A percentile compares a stretch with the other conserved stretches of the same genome.
Evolutionary conservation across 257 asterid species (phyloP).

Genomic region (Ilex aquifolium): DNA sequence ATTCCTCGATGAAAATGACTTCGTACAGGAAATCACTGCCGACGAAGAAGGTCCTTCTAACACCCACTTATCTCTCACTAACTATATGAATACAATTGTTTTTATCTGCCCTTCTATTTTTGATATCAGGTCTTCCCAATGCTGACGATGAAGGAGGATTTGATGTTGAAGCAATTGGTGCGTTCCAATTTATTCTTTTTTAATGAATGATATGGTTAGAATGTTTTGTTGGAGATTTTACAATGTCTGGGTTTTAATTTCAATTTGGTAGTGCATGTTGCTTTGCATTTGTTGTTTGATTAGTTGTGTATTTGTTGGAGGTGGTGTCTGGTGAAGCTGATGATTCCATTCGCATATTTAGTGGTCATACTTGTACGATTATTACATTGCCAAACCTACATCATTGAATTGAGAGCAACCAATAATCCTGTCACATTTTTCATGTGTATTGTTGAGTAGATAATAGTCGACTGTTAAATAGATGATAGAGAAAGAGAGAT

Average conservation of each 20-base stretch:
- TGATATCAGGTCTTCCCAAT: slow-evolving; percentile 64
- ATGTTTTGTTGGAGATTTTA: not conserved
- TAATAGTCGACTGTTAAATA: too few relatives aligned
- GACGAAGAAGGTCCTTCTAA: not conserved
- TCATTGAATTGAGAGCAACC: too few relatives aligned
- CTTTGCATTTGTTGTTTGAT: not conserved
- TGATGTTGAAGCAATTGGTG: slow-evolving; percentile 42
- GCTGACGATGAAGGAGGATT: slow-evolving; percentile 63
- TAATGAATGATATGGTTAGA: slow-evolving; percentile 8
- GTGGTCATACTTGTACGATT: slow-evolving; percentile 67
- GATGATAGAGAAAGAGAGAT: too few relatives aligned
- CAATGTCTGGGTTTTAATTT: not conserved
- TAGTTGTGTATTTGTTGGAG: too few relatives aligned
- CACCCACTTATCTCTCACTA: not conserved
- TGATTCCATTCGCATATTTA: slow-evolving; percentile 78
- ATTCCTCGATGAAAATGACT: not conserved
- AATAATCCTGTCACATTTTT: too few relatives aligned
- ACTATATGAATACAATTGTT: too few relatives aligned
- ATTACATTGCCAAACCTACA: too few relatives aligned
- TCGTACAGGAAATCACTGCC: not conserved
- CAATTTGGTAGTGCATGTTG: not conserved
- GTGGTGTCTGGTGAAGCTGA: slow-evolving; percentile 50
- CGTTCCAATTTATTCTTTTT: not conserved
- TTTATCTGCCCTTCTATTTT: not conserved
- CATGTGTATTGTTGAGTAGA: too few relatives aligned